phyloP scores from a whole-genome alignment of 306 rosid species.

The Begonia fuchsioides region DNA sequence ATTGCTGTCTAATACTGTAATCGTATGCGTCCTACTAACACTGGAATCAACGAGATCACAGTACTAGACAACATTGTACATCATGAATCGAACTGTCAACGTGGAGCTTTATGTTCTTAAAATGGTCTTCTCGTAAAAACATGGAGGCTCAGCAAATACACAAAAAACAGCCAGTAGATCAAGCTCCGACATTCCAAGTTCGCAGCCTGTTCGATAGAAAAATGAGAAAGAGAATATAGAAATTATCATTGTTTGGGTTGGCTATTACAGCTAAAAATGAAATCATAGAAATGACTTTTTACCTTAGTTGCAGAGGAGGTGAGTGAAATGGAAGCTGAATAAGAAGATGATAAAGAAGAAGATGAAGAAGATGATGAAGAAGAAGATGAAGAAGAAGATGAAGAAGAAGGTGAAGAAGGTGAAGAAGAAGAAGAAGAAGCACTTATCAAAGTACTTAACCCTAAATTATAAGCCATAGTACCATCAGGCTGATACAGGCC shows the following conservation, averaged over 20 bases:
- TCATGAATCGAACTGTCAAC: too few species aligned
- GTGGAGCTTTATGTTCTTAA: conserved; percentile 4
- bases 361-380: too few species aligned
- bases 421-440: conserved; percentile 23
- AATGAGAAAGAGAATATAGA: too few species aligned
- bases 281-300: conserved; percentile 7
- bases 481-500: conserved; percentile 85
- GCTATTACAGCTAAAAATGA: neutral
- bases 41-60: too few species aligned
- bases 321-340: conserved; percentile 46
- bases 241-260: conserved; percentile 9
- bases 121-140: conserved; percentile 39
- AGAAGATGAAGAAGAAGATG: conserved; percentile 31
- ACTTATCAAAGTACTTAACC: conserved; percentile 24
- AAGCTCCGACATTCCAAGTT: conserved; percentile 34
- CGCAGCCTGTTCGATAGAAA: conserved; percentile 45
- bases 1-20: too few species aligned
- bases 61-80: too few species aligned
- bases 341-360: too few species aligned
- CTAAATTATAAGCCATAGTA: conserved; percentile 72
- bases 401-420: neutral
- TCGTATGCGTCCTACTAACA: too few species aligned
- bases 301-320: conserved; percentile 58
- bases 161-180: conserved; percentile 44
- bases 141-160: conserved; percentile 34